Percentiles rank a stretch among this genome's conserved stretches.
These are phyloP conservation scores for Tephrocybe sp. DNA, from an alignment of 768 basidiomycete genomes.

Conservation along the genomic window DNA sequence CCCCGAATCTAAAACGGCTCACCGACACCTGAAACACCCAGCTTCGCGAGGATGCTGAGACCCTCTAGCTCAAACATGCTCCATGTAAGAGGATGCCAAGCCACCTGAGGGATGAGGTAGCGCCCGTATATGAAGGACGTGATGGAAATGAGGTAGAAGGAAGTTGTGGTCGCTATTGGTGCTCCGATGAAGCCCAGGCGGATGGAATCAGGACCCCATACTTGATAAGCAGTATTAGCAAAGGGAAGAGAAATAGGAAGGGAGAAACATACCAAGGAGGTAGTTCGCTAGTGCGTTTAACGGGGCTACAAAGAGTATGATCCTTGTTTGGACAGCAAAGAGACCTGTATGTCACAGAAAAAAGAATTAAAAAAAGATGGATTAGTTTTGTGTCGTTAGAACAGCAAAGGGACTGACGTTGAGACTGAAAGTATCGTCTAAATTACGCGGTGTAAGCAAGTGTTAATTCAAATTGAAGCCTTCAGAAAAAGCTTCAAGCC, in stretches of 20 bases:
- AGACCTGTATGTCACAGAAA: slow-evolving; percentile 49
- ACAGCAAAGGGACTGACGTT: slow-evolving; percentile 6
- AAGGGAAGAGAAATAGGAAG: background rate
- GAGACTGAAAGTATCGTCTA: slow-evolving; percentile 13
- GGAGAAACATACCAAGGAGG: slow-evolving; percentile 56
- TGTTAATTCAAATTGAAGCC: background rate
- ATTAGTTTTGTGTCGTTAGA: background rate
- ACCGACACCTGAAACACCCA: slow-evolving; percentile 85
- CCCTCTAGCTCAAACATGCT: slow-evolving; percentile 64
- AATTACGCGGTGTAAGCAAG: background rate
- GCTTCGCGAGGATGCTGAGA: slow-evolving; percentile 61
- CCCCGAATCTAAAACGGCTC: background rate
- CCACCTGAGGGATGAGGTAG: slow-evolving; percentile 59
- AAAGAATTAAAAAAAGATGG: background rate
- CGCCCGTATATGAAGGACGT: slow-evolving; percentile 61
- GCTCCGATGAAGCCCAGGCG: slow-evolving; percentile 89
- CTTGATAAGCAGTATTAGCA: slow-evolving; percentile 26
- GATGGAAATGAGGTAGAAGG: slow-evolving; percentile 74
- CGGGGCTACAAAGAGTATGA: slow-evolving; percentile 76
- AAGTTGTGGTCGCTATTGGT: slow-evolving; percentile 82
- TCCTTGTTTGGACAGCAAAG: slow-evolving; percentile 80
- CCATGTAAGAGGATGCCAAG: slow-evolving; percentile 75
- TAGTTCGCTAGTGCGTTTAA: slow-evolving; percentile 83
- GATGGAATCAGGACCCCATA: slow-evolving; percentile 79
- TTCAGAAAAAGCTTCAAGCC: too few species aligned